Conservation (phyloP, 441 rosid species). For the Mallotus japonicus region DNA sequence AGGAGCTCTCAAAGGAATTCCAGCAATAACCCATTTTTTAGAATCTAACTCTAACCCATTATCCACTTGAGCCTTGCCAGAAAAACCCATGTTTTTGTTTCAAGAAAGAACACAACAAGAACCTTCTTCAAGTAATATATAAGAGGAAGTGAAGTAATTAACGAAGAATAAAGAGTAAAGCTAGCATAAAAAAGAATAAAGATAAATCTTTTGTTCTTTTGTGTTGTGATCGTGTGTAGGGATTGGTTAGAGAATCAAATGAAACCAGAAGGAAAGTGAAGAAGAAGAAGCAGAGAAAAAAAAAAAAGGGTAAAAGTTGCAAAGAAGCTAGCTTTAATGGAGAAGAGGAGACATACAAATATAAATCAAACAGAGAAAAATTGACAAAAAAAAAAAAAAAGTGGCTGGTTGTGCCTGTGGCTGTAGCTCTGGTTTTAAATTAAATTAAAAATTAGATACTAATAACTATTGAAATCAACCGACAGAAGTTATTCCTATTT, state of each 20-base stretch:
- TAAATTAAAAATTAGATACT: too few species aligned
- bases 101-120: slow-evolving; percentile 7
- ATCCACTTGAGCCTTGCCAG: slow-evolving; percentile 48
- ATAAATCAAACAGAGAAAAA: not conserved
- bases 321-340: not conserved
- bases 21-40: slow-evolving; percentile 66
- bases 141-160: not conserved
- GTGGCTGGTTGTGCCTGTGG: not conserved
- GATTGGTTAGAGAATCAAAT: slow-evolving; percentile 40
- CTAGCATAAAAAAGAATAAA: slow-evolving; percentile 24
- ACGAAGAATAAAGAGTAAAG: slow-evolving; percentile 39
- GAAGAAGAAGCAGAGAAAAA: slow-evolving; percentile 4
- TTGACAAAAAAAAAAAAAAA: not conserved
- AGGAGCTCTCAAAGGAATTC: slow-evolving; percentile 60
- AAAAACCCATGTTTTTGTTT: slow-evolving; percentile 46
- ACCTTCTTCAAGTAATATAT: not conserved
- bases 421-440: too few species aligned
- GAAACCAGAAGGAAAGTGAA: slow-evolving; percentile 46
- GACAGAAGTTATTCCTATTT: too few species aligned
- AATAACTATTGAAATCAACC: too few species aligned
- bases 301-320: not conserved
- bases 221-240: slow-evolving; percentile 17
- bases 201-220: not conserved
- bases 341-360: not conserved
- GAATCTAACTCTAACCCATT: slow-evolving; percentile 53